These are phyloP conservation scores for Hexamita inflata DNA, from an alignment of 208 protist species.

Conservation along the genomic window DNA sequence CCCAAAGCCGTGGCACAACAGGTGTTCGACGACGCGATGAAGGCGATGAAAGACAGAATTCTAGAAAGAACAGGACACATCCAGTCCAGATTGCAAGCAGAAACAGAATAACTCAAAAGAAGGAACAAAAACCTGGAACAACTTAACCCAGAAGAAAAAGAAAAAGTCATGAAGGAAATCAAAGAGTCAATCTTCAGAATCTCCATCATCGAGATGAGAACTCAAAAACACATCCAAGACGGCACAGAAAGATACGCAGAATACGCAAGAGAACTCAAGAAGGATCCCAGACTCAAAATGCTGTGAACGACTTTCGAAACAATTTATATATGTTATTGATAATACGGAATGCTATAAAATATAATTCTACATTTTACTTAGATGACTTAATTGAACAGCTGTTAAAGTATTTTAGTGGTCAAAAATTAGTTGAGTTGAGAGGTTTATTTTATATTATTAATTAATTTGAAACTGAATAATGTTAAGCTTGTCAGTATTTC, in stretches of 20 bases:
- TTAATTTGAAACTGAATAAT: no score
- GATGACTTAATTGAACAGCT: no score
- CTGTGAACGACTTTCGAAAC: no score
- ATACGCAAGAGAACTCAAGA: background rate
- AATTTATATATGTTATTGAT: no score
- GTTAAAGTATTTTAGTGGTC: no score
- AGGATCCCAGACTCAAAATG: background rate
- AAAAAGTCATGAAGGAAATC: background rate
- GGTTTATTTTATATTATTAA: no score
- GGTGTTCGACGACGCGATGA: background rate
- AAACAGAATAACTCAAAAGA: slow-evolving; percentile 12
- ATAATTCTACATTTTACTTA: no score
- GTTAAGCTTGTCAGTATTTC: no score
- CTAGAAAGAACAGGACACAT: slow-evolving; percentile 12
- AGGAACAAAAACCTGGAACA: background rate
- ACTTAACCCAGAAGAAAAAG: background rate
- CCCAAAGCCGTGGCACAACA: background rate
- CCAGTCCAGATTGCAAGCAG: slow-evolving; percentile 2
- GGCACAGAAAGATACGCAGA: background rate
- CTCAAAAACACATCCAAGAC: background rate
- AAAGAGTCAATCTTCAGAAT: slow-evolving; percentile 14
- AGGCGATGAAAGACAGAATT: background rate
- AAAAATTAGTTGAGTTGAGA: no score
- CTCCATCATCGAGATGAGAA: slow-evolving; percentile 4
- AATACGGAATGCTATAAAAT: no score